A percentile compares a stretch with the other conserved stretches of the same genome.
Conservation (phyloP, 768 basidiomycete genomes). For the Leccinum rimulosum region DNA sequence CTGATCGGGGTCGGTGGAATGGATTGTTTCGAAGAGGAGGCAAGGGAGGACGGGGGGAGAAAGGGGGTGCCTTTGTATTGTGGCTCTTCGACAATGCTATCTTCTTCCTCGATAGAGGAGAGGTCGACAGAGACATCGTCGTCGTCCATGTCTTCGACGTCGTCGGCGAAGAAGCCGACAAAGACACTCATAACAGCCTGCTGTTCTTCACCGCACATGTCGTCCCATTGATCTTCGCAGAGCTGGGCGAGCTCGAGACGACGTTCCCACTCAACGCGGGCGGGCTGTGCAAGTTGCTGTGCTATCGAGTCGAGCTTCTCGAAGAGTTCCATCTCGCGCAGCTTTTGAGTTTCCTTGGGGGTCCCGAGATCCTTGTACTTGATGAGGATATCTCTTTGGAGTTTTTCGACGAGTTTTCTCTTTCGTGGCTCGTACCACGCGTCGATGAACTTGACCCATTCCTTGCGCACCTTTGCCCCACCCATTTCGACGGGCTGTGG, state of each 20-base stretch:
- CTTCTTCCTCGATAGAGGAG: slow-evolving; percentile 20
- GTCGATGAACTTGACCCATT: slow-evolving; percentile 29
- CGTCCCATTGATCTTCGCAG: slow-evolving; percentile 30
- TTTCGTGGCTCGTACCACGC: slow-evolving; percentile 32
- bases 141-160: slow-evolving; percentile 22
- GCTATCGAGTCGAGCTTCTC: slow-evolving; percentile 23
- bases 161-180: slow-evolving; percentile 29
- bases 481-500: slow-evolving; percentile 18
- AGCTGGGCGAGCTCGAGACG: slow-evolving; percentile 30
- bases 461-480: slow-evolving; percentile 29
- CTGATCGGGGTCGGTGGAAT: slow-evolving; percentile 22
- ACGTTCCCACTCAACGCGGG: slow-evolving; percentile 34
- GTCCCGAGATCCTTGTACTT: slow-evolving; percentile 32
- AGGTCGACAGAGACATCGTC: slow-evolving; percentile 5
- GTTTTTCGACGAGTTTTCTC: slow-evolving; percentile 29
- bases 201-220: slow-evolving; percentile 33
- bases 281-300: slow-evolving; percentile 27
- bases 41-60: neutral
- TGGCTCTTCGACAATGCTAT: slow-evolving; percentile 19
- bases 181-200: slow-evolving; percentile 31
- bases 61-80: slow-evolving; percentile 5
- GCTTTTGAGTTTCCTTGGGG: slow-evolving; percentile 26
- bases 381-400: slow-evolving; percentile 28
- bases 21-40: slow-evolving; percentile 8
- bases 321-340: slow-evolving; percentile 30